Evolutionary conservation across 75 land plant species (phyloP).

Genomic region (Sequoia sempervirens): DNA sequence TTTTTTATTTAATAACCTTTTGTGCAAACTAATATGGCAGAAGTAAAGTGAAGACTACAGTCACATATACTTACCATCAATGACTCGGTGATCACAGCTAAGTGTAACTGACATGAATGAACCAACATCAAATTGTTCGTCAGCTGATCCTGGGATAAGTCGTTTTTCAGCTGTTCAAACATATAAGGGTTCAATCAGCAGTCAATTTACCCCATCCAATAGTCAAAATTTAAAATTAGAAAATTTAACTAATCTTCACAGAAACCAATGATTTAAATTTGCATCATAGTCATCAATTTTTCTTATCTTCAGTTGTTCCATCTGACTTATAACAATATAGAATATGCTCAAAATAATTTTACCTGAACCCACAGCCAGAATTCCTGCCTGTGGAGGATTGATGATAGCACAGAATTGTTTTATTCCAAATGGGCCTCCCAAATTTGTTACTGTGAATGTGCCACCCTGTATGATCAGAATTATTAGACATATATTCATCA

Average conservation of each 20-base stretch:
- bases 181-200: slow-evolving; percentile 1
- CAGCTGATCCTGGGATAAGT: slow-evolving; percentile 55
- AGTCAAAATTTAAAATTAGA: background rate
- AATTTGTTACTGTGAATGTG: slow-evolving; percentile 93
- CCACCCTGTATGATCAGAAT: slow-evolving; percentile 68
- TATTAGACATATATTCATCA: background rate
- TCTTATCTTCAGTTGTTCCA: background rate
- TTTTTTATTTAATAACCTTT: background rate
- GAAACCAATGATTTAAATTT: background rate
- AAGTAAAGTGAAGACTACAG: background rate
- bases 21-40: background rate
- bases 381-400: slow-evolving; percentile 95
- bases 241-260: background rate
- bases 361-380: slow-evolving; percentile 98
- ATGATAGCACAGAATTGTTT: slow-evolving; percentile 99
- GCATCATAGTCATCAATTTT: background rate
- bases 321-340: background rate
- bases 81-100: slow-evolving; percentile 98
- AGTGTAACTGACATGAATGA: slow-evolving; percentile 91
- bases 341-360: slow-evolving; percentile 9
- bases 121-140: slow-evolving; percentile 55
- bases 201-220: background rate
- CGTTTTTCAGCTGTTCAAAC: slow-evolving; percentile 80
- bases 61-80: slow-evolving; percentile 69
- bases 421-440: slow-evolving; percentile 98